These are phyloP conservation scores for Solanum pennellii DNA, from an alignment of 257 asterid species.

Conservation along the genomic window DNA sequence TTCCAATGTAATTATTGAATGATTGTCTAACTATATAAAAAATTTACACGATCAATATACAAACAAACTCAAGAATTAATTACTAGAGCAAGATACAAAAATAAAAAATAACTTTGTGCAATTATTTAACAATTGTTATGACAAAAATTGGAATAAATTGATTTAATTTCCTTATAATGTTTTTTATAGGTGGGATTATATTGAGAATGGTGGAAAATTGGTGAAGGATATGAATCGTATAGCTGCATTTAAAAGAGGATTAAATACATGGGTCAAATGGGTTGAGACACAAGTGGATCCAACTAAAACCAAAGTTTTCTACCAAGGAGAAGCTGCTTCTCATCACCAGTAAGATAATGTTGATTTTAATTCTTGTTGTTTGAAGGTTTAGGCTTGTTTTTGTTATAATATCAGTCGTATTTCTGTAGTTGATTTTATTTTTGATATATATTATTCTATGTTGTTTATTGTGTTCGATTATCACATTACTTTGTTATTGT, in stretches of 20 bases:
- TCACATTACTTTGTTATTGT: not conserved
- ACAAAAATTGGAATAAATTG: not conserved
- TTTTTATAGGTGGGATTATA: slow-evolving; percentile 19
- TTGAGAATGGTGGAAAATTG: slow-evolving; percentile 1
- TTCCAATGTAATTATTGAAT: not conserved
- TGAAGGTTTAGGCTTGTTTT: not conserved
- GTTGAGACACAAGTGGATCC: slow-evolving; percentile 11
- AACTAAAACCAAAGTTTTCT: slow-evolving; percentile 19
- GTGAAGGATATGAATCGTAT: slow-evolving; percentile 15
- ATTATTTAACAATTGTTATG: not conserved
- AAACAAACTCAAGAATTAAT: not conserved
- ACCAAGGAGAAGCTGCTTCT: slow-evolving; percentile 21
- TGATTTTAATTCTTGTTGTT: not conserved
- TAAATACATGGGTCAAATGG: slow-evolving; percentile 26
- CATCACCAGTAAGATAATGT: slow-evolving; percentile 20
- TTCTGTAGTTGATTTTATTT: too few species aligned
- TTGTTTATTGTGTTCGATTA: not conserved
- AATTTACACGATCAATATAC: too few species aligned
- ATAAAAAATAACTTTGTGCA: not conserved
- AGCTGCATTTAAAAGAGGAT: slow-evolving; percentile 12
- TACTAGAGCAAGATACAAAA: not conserved
- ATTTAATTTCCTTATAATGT: not conserved
- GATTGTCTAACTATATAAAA: not conserved
- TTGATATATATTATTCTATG: too few species aligned
- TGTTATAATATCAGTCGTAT: not conserved